phyloP scores from a whole-genome alignment of 495 filamentous ascomycete species.

The Bacidia gigantensis region DNA sequence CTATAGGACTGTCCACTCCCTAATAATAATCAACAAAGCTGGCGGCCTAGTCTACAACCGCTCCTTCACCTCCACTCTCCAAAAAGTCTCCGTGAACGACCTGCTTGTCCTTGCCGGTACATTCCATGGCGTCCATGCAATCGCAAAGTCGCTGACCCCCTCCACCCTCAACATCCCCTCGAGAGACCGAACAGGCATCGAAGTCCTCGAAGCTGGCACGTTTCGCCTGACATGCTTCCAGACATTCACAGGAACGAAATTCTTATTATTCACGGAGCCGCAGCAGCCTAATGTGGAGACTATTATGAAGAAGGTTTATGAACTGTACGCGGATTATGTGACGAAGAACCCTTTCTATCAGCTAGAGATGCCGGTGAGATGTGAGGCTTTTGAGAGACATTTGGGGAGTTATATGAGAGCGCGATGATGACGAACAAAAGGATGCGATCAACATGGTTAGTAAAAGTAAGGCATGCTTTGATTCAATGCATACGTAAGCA shows the following conservation, averaged over 20 bases:
- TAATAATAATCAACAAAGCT: slow-evolving; percentile 97
- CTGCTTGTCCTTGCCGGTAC: slow-evolving; percentile 95
- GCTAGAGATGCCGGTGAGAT: slow-evolving; percentile 90
- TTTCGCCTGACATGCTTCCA: slow-evolving; percentile 94
- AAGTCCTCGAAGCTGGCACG: slow-evolving; percentile 78
- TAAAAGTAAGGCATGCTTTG: neutral
- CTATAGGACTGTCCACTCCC: slow-evolving; percentile 53
- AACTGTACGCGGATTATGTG: slow-evolving; percentile 90
- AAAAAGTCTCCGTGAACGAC: slow-evolving; percentile 84
- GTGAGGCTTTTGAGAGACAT: slow-evolving; percentile 85
- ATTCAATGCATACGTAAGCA: neutral
- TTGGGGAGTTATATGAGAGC: slow-evolving; percentile 57
- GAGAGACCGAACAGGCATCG: slow-evolving; percentile 50
- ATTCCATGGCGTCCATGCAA: slow-evolving; percentile 96
- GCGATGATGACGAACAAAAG: slow-evolving; percentile 24
- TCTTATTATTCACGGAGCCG: slow-evolving; percentile 88
- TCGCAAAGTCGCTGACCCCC: slow-evolving; percentile 67
- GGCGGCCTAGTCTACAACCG: slow-evolving; percentile 92
- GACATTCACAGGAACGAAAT: slow-evolving; percentile 87
- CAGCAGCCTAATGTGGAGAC: slow-evolving; percentile 75
- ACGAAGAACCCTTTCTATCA: slow-evolving; percentile 99
- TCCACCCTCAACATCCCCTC: slow-evolving; percentile 25
- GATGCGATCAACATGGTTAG: neutral
- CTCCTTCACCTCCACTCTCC: slow-evolving; percentile 70
- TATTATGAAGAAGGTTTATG: slow-evolving; percentile 72